Conservation (phyloP, 2,329 filamentous ascomycete genomes). For the Alternaria postmessia region DNA sequence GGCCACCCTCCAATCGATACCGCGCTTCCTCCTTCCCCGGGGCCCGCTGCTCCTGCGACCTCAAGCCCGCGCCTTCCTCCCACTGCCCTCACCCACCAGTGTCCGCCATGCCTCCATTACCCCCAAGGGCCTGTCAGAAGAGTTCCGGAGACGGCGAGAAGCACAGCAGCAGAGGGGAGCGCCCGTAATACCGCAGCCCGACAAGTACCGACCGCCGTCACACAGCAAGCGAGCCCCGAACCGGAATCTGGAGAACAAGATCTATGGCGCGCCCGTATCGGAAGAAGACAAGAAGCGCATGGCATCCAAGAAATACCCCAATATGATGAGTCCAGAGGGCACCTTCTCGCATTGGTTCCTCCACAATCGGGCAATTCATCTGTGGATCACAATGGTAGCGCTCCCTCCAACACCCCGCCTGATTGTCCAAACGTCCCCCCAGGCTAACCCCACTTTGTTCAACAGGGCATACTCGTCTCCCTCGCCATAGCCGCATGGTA, state of each 20-base stretch:
- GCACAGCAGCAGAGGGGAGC: conserved; percentile 52
- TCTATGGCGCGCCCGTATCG: conserved; percentile 78
- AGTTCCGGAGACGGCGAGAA: conserved; percentile 38
- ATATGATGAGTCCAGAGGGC: conserved; percentile 85
- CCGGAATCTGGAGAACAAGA: conserved; percentile 63
- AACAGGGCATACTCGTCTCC: conserved; percentile 70
- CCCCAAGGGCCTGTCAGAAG: conserved; percentile 40
- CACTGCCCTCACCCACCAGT: conserved; percentile 21
- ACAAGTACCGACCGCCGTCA: conserved; percentile 90
- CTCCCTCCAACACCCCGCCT: conserved; percentile 8
- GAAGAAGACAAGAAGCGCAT: conserved; percentile 72
- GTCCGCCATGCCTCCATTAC: conserved; percentile 46
- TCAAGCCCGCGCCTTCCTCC: conserved; percentile 28
- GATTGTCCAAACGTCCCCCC: neutral
- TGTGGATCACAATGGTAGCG: conserved; percentile 81
- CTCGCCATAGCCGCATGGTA: conserved; percentile 78
- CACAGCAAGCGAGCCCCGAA: conserved; percentile 76
- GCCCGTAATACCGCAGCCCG: conserved; percentile 77
- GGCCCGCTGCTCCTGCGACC: conserved; percentile 34
- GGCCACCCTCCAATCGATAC: conserved; percentile 45
- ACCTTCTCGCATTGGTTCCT: conserved; percentile 87
- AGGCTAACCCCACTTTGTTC: conserved; percentile 6
- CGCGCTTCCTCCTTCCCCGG: conserved; percentile 47
- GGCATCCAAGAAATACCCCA: conserved; percentile 78
- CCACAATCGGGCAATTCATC: conserved; percentile 77